These are phyloP conservation scores for Verticillium nubilum DNA, from an alignment of 2,329 filamentous ascomycete genomes.

Conservation along the genomic window DNA sequence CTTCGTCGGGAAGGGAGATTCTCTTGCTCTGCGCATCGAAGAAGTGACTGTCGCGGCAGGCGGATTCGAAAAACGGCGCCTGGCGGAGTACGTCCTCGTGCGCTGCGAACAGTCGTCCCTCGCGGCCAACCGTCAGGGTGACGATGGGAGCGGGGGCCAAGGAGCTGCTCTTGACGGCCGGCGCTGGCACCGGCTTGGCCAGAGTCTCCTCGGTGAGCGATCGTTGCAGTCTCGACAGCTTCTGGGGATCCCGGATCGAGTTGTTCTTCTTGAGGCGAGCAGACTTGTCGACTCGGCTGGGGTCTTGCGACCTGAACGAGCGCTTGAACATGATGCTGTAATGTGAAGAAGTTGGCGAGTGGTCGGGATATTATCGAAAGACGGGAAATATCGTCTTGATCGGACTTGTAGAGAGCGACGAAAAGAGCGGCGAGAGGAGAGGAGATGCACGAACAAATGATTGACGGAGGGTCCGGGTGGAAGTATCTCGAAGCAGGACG, in stretches of 20 bases:
- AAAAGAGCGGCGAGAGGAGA: constrained; percentile 37
- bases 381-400: constrained; percentile 17
- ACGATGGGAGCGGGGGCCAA: constrained; percentile 64
- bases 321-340: constrained; percentile 79
- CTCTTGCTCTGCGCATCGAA: constrained; percentile 72
- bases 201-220: constrained; percentile 59
- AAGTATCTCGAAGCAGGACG: constrained; percentile 27
- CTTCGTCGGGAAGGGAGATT: constrained; percentile 67
- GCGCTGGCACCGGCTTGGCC: constrained; percentile 42
- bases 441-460: constrained; percentile 36
- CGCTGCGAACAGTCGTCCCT: constrained; percentile 87
- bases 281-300: constrained; percentile 74
- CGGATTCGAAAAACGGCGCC: constrained; percentile 76
- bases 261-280: constrained; percentile 73
- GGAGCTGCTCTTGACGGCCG: constrained; percentile 18
- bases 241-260: constrained; percentile 64
- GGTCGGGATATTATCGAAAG: constrained; percentile 17
- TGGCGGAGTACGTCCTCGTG: constrained; percentile 87
- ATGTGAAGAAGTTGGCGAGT: constrained; percentile 7
- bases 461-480: constrained; percentile 51
- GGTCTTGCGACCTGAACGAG: constrained; percentile 69
- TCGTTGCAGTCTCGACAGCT: constrained; percentile 80
- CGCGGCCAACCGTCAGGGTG: constrained; percentile 76
- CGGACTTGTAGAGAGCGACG: constrained; percentile 42
- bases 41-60: constrained; percentile 62